Base-by-base conservation (phyloP, 2,329 filamentous ascomycete species). In the Helotiales sp. region DNA sequence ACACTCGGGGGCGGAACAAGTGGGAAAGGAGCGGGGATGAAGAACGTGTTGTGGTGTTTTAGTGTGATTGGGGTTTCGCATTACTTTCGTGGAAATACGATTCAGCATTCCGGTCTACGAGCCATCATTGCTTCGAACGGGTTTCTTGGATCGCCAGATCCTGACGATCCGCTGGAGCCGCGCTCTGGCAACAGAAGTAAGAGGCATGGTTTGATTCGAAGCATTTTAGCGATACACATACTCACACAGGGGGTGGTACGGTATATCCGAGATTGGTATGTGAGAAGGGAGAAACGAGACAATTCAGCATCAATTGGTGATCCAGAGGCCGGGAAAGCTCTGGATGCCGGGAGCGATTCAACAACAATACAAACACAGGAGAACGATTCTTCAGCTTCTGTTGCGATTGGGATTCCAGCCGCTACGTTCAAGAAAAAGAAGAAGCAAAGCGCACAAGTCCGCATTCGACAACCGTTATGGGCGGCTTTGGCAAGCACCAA, bases 401-500 rank as follows among this genome's bases (percentile, higher is more conserved):
- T 74, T 37, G 68, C 70, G 15, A 60, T 69, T 13, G 71, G 61
- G 26, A 70, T 69, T 50, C 61, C 60, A 79, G 77, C 86, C 81
- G 82, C 88, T 77, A 82, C 80, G 71, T 87, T 86, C 70, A 96
- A 96, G 81, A 96, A 93, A 82, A 91, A 92, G 81, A 89, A 91
- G 81, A 95, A 96, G 81, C 93, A 97, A 80, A 95, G 92, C 77
- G 93, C 93, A 66, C 92, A 96, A 79, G 93, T 97, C 72, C 87
- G 94, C 79, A 92, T 93, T 78, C 90, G 93, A 77, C 94, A 97
- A 81, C 94, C 94, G 58, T 87, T 97, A 71, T 97, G 94, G 94
- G 93, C 94, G 71, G 94, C 94, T 57, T 87, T 97, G 74, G 94
- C 94, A 61, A 97, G 93, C 81, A 97, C 94, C 77, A 97, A 97